A percentile compares a stretch with the other conserved stretches of the same genome.
Conservation (phyloP, 2,329 filamentous ascomycete genomes). For the Nemania sp. region DNA sequence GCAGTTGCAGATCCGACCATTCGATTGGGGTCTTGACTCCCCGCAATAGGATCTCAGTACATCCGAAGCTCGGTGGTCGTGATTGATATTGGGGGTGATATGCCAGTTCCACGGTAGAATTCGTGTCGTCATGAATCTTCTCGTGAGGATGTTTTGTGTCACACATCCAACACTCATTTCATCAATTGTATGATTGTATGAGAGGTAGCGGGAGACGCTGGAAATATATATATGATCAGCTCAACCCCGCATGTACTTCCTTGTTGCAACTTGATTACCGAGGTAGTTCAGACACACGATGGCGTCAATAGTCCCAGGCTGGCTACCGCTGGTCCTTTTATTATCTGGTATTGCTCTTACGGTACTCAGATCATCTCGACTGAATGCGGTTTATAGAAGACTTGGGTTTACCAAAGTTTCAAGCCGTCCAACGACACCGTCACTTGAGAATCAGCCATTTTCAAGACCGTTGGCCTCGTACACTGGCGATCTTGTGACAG, state of each 20-base stretch:
- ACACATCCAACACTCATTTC: not conserved
- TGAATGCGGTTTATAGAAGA: conserved; percentile 27
- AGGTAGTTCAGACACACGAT: conserved; percentile 22
- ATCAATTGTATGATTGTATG: not conserved
- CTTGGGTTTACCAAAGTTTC: conserved; percentile 23
- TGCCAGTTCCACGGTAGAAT: not conserved
- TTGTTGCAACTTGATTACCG: not conserved
- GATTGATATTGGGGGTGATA: conserved; percentile 20
- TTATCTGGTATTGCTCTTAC: conserved; percentile 32
- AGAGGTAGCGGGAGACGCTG: not conserved
- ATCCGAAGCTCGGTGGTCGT: conserved; percentile 30
- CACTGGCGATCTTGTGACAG: conserved; percentile 23
- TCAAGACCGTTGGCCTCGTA: conserved; percentile 31
- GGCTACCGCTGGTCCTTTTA: conserved; percentile 27
- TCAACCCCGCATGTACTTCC: not conserved
- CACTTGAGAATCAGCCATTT: conserved; percentile 31
- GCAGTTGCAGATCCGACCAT: conserved; percentile 22
- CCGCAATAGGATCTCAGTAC: conserved; percentile 20
- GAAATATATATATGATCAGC: not conserved
- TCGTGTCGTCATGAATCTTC: not conserved
- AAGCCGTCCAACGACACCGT: conserved; percentile 29
- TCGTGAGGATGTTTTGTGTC: not conserved
- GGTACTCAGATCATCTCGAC: conserved; percentile 20
- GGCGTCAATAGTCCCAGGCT: conserved; percentile 20
- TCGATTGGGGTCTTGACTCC: conserved; percentile 11